phyloP scores from a whole-genome alignment of 1,139 yeast species.

The Debaryomycetaceae sp. region DNA sequence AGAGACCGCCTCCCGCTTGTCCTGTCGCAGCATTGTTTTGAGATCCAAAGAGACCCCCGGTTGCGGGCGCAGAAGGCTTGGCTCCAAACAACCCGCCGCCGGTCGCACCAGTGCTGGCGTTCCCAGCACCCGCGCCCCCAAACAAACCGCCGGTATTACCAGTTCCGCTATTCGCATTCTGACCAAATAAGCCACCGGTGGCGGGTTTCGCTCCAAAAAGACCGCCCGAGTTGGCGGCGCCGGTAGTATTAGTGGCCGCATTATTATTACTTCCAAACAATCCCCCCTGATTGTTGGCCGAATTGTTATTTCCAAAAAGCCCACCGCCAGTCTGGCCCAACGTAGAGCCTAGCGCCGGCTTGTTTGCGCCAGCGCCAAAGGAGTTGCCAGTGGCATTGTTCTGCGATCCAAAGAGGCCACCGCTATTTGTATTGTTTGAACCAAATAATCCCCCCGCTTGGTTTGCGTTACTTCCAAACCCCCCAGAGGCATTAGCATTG shows the following conservation, averaged over 20 bases:
- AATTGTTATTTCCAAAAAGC: conserved; percentile 5
- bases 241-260: conserved; percentile 4
- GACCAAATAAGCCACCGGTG: conserved; percentile 8
- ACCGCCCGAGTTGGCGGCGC: conserved; percentile 11
- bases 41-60: conserved; percentile 21
- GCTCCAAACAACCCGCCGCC: conserved; percentile 18
- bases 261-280: conserved; percentile 6
- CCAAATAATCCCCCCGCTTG: conserved; percentile 19
- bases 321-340: conserved; percentile 7
- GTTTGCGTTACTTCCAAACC: neutral
- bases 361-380: conserved; percentile 7
- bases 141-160: conserved; percentile 4
- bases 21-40: conserved; percentile 5
- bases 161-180: conserved; percentile 1
- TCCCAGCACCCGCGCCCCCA: conserved; percentile 3
- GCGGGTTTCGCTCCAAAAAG: conserved; percentile 9
- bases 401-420: conserved; percentile 13
- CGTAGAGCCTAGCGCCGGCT: conserved; percentile 8
- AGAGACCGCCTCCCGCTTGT: conserved; percentile 11
- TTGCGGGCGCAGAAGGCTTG: conserved; percentile 6
- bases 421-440: conserved; percentile 7
- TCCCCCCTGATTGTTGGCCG: conserved; percentile 8
- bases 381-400: conserved; percentile 4
- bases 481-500: conserved; percentile 5
- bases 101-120: conserved; percentile 2